A percentile compares a stretch with the other conserved stretches of the same genome.
These are phyloP conservation scores for Trichoderma atrobrunneum DNA, from an alignment of 2,329 filamentous ascomycete genomes.

Conservation along the genomic window DNA sequence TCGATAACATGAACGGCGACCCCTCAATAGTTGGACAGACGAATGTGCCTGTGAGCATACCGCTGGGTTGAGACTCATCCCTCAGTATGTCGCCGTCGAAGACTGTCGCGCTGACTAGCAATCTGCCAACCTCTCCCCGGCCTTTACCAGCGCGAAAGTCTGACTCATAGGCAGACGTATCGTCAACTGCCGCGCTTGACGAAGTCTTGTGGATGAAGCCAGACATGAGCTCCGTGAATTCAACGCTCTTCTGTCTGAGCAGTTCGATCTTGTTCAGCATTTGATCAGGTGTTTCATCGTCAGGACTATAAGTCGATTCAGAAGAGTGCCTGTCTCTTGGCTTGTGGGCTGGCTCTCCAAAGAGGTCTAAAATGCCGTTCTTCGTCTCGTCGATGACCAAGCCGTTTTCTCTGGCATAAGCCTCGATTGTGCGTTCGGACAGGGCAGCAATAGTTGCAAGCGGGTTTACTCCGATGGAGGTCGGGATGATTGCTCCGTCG, in stretches of 20 bases:
- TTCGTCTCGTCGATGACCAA: slow-evolving; percentile 46
- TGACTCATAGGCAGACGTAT: slow-evolving; percentile 51
- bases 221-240: slow-evolving; percentile 64
- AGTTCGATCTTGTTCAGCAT: slow-evolving; percentile 4
- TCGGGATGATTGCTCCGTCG: slow-evolving; percentile 61
- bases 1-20: slow-evolving; percentile 59
- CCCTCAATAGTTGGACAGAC: slow-evolving; percentile 37
- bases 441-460: slow-evolving; percentile 68
- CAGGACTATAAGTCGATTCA: neutral
- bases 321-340: neutral
- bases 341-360: slow-evolving; percentile 47
- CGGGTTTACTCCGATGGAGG: slow-evolving; percentile 63
- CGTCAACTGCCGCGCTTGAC: slow-evolving; percentile 43
- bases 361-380: slow-evolving; percentile 53
- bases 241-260: slow-evolving; percentile 43
- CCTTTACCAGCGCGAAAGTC: slow-evolving; percentile 52
- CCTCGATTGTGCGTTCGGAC: slow-evolving; percentile 60
- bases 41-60: slow-evolving; percentile 57
- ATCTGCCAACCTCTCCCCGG: slow-evolving; percentile 54
- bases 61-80: neutral
- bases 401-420: slow-evolving; percentile 41
- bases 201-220: slow-evolving; percentile 51
- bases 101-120: slow-evolving; percentile 57
- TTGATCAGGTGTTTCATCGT: neutral
- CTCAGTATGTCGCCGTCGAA: slow-evolving; percentile 38